These are phyloP conservation scores for Gaultheria prostrata DNA, from an alignment of 148 eudicot species.

Conservation along the genomic window DNA sequence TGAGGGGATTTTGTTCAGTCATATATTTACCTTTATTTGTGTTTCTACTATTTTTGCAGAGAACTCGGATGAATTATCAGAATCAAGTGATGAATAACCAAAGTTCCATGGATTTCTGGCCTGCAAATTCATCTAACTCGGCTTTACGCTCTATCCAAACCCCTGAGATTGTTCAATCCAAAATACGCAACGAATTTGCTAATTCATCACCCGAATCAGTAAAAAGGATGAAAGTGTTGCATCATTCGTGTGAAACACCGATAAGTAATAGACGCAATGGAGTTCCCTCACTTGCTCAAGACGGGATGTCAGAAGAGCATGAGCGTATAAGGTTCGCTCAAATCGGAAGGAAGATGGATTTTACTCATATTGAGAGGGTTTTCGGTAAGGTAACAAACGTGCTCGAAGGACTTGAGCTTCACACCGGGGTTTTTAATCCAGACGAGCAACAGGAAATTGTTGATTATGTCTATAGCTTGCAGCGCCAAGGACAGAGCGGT, in stretches of 20 bases:
- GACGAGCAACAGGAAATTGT: constrained; percentile 60
- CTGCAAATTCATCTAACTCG: constrained; percentile 13
- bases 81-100: constrained; percentile 11
- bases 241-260: not conserved
- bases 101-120: constrained; percentile 13
- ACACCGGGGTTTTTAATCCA: constrained; percentile 42
- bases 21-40: not conserved
- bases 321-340: constrained; percentile 33
- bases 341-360: constrained; percentile 47
- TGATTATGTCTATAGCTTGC: constrained; percentile 47
- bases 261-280: not conserved
- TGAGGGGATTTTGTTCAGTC: not conserved
- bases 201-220: constrained; percentile 18
- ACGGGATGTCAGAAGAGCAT: constrained; percentile 22
- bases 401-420: constrained; percentile 62
- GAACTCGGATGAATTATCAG: not conserved
- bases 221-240: constrained; percentile 1
- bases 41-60: constrained; percentile 15
- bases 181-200: not conserved
- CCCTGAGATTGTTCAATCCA: not conserved
- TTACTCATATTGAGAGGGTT: constrained; percentile 43
- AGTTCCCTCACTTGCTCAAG: not conserved
- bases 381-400: constrained; percentile 43
- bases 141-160: constrained; percentile 2
- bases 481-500: constrained; percentile 49